Percentiles rank a stretch among this genome's conserved stretches.
Evolutionary conservation across 2,329 filamentous ascomycete genomes (phyloP).

Genomic region (Coniochaeta ligniaria): DNA sequence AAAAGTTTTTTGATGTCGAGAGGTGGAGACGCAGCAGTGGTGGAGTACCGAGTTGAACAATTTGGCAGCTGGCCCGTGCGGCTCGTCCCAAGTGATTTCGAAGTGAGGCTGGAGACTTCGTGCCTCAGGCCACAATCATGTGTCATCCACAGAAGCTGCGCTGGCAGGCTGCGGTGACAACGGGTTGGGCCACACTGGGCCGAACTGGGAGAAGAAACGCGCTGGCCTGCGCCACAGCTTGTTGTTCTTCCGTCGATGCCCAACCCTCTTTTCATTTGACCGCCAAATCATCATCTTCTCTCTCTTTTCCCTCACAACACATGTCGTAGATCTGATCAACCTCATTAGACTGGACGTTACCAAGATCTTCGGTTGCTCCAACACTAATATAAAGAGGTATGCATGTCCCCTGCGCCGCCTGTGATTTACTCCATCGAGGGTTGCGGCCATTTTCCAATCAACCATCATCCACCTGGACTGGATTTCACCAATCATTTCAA

Average conservation of each 20-base stretch:
- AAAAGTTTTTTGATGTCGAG: neutral
- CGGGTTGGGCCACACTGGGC: constrained; percentile 4
- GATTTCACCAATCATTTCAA: constrained; percentile 23
- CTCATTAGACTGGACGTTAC: neutral
- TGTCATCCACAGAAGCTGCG: neutral
- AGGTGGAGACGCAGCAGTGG: neutral
- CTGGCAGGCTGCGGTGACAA: neutral
- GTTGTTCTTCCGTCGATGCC: constrained; percentile 19
- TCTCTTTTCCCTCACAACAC: constrained; percentile 3
- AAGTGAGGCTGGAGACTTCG: constrained; percentile 13
- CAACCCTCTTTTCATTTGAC: constrained; percentile 24
- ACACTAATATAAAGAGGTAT: constrained; percentile 10
- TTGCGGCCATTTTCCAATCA: constrained; percentile 6
- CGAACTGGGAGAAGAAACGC: neutral
- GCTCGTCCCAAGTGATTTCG: too few relatives aligned
- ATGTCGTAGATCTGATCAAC: neutral
- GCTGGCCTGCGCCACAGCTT: constrained; percentile 14
- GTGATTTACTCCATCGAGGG: constrained; percentile 1
- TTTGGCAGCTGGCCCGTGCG: neutral
- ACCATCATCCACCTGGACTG: constrained; percentile 18
- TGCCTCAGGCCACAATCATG: neutral
- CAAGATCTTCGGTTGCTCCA: constrained; percentile 4
- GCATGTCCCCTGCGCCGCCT: constrained; percentile 3
- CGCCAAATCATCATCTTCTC: constrained; percentile 19
- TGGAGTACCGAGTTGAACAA: neutral